phyloP scores from a whole-genome alignment of 108 stramenopile genomes.

The Nitzschia sp. region DNA sequence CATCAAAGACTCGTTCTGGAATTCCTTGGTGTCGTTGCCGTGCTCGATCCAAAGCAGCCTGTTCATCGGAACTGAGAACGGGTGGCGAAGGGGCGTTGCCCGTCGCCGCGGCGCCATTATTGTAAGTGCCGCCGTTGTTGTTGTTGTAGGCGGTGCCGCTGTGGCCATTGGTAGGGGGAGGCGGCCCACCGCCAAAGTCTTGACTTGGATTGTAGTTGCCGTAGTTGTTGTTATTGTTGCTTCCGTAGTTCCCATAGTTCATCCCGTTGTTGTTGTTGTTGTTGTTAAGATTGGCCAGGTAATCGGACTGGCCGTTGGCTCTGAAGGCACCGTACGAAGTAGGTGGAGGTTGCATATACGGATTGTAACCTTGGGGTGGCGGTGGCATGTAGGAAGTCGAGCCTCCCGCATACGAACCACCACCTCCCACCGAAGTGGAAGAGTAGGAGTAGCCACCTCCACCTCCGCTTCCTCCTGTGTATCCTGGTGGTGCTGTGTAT shows the following conservation, averaged over 20 bases:
- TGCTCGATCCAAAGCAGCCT: not conserved
- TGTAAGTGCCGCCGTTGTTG: not conserved
- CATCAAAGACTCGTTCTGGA: conserved; percentile 1
- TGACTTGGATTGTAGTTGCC: not conserved
- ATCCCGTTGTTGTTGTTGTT: no score
- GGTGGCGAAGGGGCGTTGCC: not conserved
- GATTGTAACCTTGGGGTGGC: not conserved
- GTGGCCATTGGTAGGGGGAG: not conserved
- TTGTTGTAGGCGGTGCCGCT: no score
- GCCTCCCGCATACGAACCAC: not conserved
- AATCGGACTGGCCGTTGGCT: no score
- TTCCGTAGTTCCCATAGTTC: no score
- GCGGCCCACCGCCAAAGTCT: no score
- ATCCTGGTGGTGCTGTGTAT: no score
- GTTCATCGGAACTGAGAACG: not conserved
- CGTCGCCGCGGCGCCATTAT: no score
- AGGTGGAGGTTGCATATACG: no score
- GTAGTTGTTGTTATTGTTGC: no score
- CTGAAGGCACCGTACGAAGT: no score
- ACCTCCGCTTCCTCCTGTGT: not conserved
- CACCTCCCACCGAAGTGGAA: not conserved
- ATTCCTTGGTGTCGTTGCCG: not conserved
- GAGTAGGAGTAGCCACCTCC: not conserved
- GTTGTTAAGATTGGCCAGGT: no score
- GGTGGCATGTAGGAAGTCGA: conserved; percentile 2